These are phyloP conservation scores for Sugiyamaella neomexicana DNA, from an alignment of 1,139 yeast genomes.

Conservation along the genomic window DNA sequence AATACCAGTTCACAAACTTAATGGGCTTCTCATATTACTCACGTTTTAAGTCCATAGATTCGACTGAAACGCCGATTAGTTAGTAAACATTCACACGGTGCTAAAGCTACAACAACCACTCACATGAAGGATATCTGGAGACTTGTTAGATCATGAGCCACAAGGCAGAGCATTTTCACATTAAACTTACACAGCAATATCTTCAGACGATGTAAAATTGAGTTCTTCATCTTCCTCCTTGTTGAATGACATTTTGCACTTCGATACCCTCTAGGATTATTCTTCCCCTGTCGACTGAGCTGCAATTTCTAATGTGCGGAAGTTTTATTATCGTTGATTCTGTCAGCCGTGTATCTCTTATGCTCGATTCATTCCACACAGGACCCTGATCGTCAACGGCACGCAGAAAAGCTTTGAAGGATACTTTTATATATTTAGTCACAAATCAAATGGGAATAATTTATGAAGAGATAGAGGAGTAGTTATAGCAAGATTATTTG, in stretches of 20 bases:
- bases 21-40: conserved; percentile 5
- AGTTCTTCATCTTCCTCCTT: conserved; percentile 56
- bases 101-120: conserved; percentile 9
- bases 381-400: too few species aligned
- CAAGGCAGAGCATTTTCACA: background rate
- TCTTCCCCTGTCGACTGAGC: background rate
- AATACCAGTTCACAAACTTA: background rate
- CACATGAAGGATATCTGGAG: conserved; percentile 24
- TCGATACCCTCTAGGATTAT: too few species aligned
- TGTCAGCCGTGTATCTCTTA: background rate
- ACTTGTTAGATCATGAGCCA: conserved; percentile 8
- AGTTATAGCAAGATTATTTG: background rate
- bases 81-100: conserved; percentile 20
- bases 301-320: background rate
- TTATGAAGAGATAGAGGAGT: background rate
- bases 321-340: background rate
- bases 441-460: background rate
- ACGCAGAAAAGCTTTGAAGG: too few species aligned
- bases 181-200: conserved; percentile 47
- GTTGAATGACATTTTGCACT: conserved; percentile 44
- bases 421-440: background rate
- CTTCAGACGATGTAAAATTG: conserved; percentile 61
- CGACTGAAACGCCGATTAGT: conserved; percentile 53
- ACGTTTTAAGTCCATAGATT: conserved; percentile 68
- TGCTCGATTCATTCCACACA: too few species aligned